Percentiles rank a stretch among this genome's conserved stretches.
Conservation (phyloP, 768 basidiomycete genomes). For the Tylopilus felleus region DNA sequence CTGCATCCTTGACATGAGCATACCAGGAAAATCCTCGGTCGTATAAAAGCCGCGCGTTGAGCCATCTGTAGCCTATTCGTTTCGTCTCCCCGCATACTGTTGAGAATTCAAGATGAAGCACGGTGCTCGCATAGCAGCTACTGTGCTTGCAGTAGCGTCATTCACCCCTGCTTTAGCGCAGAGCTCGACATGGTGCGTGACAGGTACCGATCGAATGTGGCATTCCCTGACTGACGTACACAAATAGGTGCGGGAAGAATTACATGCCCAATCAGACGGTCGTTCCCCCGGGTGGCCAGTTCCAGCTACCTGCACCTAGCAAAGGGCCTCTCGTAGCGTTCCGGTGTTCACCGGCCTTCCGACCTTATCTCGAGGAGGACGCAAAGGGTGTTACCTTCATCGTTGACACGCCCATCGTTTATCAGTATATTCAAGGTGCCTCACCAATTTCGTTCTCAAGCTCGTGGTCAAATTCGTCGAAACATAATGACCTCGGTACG, state of each 20-base stretch:
- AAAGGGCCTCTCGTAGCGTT: slow-evolving; percentile 40
- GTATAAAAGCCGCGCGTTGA: slow-evolving; percentile 9
- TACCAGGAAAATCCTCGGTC: background rate
- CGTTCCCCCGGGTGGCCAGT: slow-evolving; percentile 45
- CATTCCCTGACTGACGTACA: background rate
- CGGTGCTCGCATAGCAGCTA: background rate
- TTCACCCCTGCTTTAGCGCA: slow-evolving; percentile 18
- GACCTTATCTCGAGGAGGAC: slow-evolving; percentile 47
- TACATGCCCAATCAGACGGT: slow-evolving; percentile 40
- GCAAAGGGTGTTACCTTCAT: slow-evolving; percentile 25
- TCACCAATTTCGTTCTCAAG: slow-evolving; percentile 27
- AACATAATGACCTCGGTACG: slow-evolving; percentile 4
- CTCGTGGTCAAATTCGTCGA: background rate
- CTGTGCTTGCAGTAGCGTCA: slow-evolving; percentile 9
- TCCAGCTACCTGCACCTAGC: slow-evolving; percentile 35
- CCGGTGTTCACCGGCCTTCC: slow-evolving; percentile 44
- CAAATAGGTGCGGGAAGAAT: slow-evolving; percentile 49
- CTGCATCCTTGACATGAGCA: background rate
- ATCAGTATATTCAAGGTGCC: slow-evolving; percentile 34
- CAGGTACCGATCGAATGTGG: background rate
- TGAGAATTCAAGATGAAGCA: slow-evolving; percentile 22
- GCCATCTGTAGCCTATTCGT: background rate
- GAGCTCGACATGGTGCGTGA: slow-evolving; percentile 23
- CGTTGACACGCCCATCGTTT: slow-evolving; percentile 39
- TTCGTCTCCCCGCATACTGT: too few species aligned